Conservation (phyloP, 257 asterid genomes). For the Buddleja alternifolia region DNA sequence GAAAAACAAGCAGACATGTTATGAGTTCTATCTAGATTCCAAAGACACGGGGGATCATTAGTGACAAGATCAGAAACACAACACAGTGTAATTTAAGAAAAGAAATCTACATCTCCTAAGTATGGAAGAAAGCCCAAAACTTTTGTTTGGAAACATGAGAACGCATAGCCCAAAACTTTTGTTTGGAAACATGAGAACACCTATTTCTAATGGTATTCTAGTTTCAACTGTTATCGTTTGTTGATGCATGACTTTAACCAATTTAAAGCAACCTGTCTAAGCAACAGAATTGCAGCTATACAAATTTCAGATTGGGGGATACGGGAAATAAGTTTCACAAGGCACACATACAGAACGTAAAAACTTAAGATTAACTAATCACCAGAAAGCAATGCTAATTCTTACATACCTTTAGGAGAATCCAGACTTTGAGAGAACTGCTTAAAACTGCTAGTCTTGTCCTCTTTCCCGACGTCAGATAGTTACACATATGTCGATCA, state of each 20-base stretch:
- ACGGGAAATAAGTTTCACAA: not conserved
- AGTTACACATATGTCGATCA: conserved; percentile 90
- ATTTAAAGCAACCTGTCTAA: not conserved
- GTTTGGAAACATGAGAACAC: too few relatives aligned
- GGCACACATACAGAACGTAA: not conserved
- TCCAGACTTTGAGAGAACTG: conserved; percentile 98
- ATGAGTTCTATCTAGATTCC: too few relatives aligned
- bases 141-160: too few relatives aligned
- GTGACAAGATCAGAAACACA: too few relatives aligned
- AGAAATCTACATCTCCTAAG: not conserved
- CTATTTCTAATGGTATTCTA: not conserved
- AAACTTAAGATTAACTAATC: not conserved
- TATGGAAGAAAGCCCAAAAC: not conserved
- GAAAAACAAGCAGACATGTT: not conserved
- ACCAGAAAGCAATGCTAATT: conserved; percentile 5
- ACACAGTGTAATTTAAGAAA: too few relatives aligned
- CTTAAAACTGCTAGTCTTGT: conserved; percentile 85
- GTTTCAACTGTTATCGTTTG: too few relatives aligned
- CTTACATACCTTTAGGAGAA: conserved; percentile 80
- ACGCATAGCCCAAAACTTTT: not conserved
- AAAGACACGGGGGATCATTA: too few relatives aligned
- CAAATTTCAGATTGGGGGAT: not conserved
- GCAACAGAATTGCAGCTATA: not conserved
- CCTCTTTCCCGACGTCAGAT: conserved; percentile 88
- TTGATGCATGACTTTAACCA: conserved; percentile 5